phyloP scores from a whole-genome alignment of 805 yeast species.

The Ogataea trehaloabstinens region DNA sequence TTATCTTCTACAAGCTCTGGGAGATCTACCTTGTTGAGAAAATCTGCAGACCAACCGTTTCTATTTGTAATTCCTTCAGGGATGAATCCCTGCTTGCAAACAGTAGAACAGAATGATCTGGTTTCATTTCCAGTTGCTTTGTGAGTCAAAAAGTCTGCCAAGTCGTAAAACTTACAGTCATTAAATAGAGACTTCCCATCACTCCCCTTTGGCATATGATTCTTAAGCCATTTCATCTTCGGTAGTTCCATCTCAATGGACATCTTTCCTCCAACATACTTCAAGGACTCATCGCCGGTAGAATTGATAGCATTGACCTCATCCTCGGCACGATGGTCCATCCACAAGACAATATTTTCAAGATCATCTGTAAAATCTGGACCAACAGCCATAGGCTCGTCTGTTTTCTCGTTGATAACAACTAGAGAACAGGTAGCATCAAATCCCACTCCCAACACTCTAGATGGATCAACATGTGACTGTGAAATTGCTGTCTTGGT shows the following conservation, averaged over 20 bases:
- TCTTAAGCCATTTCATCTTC: constrained; percentile 93
- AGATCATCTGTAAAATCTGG: constrained; percentile 73
- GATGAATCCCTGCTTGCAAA: constrained; percentile 93
- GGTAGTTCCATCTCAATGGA: constrained; percentile 98
- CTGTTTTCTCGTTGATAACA: constrained; percentile 62
- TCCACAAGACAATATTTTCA: constrained; percentile 92
- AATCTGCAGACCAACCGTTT: constrained; percentile 88
- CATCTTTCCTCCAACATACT: constrained; percentile 96
- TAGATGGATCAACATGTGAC: constrained; percentile 63
- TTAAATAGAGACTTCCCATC: constrained; percentile 40
- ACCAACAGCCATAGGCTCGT: constrained; percentile 82
- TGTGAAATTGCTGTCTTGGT: constrained; percentile 73
- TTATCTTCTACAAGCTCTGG: constrained; percentile 75
- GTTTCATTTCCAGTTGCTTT: constrained; percentile 87
- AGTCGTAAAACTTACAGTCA: constrained; percentile 79
- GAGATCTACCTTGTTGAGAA: constrained; percentile 64
- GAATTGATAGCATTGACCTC: constrained; percentile 82
- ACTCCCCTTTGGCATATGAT: constrained; percentile 61
- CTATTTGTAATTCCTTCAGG: constrained; percentile 92
- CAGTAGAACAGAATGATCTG: constrained; percentile 85
- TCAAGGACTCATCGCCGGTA: constrained; percentile 73
- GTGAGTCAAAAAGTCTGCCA: constrained; percentile 89
- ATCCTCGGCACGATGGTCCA: constrained; percentile 92
- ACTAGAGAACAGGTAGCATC: constrained; percentile 98
- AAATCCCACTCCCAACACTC: constrained; percentile 85